Evolutionary conservation across 441 rosid species (phyloP).

Genomic region (Erodium chrysanthum): DNA sequence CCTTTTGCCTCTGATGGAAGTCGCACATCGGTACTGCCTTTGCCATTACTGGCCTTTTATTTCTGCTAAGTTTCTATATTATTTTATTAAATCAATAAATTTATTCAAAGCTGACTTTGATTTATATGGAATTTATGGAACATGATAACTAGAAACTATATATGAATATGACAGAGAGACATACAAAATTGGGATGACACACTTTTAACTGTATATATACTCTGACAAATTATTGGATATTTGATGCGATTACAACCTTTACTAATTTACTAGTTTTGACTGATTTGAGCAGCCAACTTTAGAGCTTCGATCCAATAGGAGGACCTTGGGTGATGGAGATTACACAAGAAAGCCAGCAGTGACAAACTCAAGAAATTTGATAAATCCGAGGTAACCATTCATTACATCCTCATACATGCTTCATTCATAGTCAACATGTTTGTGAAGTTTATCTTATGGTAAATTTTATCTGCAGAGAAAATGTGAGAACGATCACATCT

Average conservation of each 20-base stretch:
- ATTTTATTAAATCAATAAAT: background rate
- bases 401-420: background rate
- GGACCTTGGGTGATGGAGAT: no score
- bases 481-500: constrained; percentile 53
- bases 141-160: background rate
- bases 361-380: constrained; percentile 31
- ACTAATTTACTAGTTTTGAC: constrained; percentile 12
- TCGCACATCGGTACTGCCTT: constrained; percentile 48
- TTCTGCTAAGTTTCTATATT: background rate
- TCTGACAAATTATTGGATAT: background rate
- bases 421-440: no score
- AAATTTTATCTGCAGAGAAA: constrained; percentile 39
- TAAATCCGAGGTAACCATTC: constrained; percentile 49
- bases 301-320: constrained; percentile 46
- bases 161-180: background rate
- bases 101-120: background rate
- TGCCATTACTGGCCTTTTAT: background rate
- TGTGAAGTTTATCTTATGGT: background rate
- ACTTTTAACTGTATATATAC: no score
- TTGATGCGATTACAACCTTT: background rate
- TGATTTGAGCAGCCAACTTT: constrained; percentile 46
- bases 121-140: background rate
- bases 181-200: background rate
- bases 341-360: constrained; percentile 7
- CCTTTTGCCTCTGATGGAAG: constrained; percentile 55